phyloP scores from a whole-genome alignment of 495 filamentous ascomycete species.

The Aspergillus cavernicola region DNA sequence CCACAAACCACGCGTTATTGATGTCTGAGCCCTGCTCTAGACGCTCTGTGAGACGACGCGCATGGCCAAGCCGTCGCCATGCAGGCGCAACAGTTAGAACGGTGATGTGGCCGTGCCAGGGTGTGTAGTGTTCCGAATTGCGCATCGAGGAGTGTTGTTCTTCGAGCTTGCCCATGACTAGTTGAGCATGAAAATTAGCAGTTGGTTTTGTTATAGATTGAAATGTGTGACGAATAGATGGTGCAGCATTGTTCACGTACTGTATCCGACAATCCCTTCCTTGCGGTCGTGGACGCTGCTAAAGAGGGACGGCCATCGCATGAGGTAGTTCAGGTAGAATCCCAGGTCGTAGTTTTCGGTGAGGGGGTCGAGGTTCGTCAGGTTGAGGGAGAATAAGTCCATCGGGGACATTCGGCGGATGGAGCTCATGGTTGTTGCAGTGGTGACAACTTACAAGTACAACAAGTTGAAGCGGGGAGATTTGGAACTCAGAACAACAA shows the following conservation, averaged over 20 bases:
- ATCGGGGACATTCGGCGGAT: constrained; percentile 65
- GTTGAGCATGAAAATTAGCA: too few species aligned
- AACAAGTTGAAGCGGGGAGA: constrained; percentile 4
- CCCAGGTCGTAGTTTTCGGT: constrained; percentile 94
- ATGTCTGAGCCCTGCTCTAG: constrained; percentile 77
- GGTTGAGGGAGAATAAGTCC: constrained; percentile 81
- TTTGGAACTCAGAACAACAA: too few species aligned
- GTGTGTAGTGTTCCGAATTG: constrained; percentile 79
- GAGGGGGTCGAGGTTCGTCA: constrained; percentile 81
- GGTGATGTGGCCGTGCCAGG: constrained; percentile 98
- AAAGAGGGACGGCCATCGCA: constrained; percentile 92
- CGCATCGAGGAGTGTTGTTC: constrained; percentile 69
- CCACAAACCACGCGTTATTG: constrained; percentile 88
- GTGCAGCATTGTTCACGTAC: constrained; percentile 49
- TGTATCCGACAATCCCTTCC: constrained; percentile 88
- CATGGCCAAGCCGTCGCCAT: constrained; percentile 80
- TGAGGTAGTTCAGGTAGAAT: constrained; percentile 94
- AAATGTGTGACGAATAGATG: too few species aligned
- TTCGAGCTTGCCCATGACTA: constrained; percentile 96
- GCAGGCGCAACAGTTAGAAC: constrained; percentile 88
- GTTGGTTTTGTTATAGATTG: too few species aligned
- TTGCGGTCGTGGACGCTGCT: constrained; percentile 75
- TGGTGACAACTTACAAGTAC: too few species aligned
- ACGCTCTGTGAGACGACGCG: constrained; percentile 69
- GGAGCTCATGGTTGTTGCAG: constrained; percentile 62